Evolutionary conservation across 768 basidiomycete species (phyloP).

Genomic region (Suillus subaureus): DNA sequence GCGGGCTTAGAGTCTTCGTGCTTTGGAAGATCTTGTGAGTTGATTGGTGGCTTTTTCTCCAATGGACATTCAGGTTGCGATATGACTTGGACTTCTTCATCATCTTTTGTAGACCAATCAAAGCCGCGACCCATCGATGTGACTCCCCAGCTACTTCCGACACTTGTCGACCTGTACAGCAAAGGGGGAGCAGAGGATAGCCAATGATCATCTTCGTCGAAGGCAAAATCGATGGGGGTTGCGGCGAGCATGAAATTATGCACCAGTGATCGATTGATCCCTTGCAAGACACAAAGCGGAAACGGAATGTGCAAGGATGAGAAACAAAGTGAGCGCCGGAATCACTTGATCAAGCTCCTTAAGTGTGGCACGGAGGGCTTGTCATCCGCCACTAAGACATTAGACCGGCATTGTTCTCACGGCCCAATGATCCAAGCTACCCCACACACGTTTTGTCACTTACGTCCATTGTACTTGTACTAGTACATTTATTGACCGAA

Average conservation of each 20-base stretch:
- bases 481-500: neutral
- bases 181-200: constrained; percentile 49
- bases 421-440: neutral
- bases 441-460: neutral
- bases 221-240: constrained; percentile 58
- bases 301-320: neutral
- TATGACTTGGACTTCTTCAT: constrained; percentile 23
- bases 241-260: constrained; percentile 55
- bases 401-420: constrained; percentile 9
- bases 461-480: neutral
- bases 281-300: constrained; percentile 1
- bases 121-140: constrained; percentile 85
- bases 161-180: constrained; percentile 65
- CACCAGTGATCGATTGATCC: neutral
- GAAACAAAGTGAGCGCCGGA: constrained; percentile 1
- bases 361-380: neutral
- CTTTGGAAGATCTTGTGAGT: constrained; percentile 19
- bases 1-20: constrained; percentile 13
- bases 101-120: constrained; percentile 60
- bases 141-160: constrained; percentile 82
- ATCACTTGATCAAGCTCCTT: constrained; percentile 4
- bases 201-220: constrained; percentile 72
- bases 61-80: constrained; percentile 12
- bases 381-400: constrained; percentile 1
- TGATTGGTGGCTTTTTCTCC: constrained; percentile 12